Evolutionary conservation across 805 yeast species (phyloP), one percentile per base, ranked within the genome.

Genomic region (Saccharomycopsis synnaedendra): DNA sequence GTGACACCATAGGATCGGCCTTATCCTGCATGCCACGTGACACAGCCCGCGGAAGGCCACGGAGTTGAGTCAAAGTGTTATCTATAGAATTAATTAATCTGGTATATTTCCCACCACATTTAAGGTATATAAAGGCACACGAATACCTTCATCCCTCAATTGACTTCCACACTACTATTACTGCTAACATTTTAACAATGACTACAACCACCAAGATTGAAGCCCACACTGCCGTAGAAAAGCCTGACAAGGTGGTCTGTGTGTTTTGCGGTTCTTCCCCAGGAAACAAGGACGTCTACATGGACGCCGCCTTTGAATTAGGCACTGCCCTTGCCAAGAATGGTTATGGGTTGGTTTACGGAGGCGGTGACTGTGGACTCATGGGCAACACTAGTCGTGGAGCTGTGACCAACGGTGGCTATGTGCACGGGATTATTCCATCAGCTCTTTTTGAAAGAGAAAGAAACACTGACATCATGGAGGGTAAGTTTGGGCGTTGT

Each of bases 401-500:
- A 1, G 74, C 80, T 42, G 76, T 78, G 54, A 61, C 60, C 32
- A 69, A 65, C 41, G 75, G 75, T 7, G 88, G 86, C 3, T 73
- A 76, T 50, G 95, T 85, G 36, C 87, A 83, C 56, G 96, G 95
- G 4, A 74, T 86, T 56, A 86, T 87, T 49, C 95, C 95, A n/a
- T 76, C 75, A 55, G 94, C 95, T 0, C 68, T 87, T 55, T 83
- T 86, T 49, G 67, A 79, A 5, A 75, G 81, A 54, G 95, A 86
- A 61, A 71, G 90, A 54, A 65, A 66, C n/a, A 66, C 66, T 27
- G 68, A 66, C 31, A 52, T 57, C 7, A 59, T 60, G 41, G 64
- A 60, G 32, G 56, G 59, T 5, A 67, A 65, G 39, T 85, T 82
- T 60, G 95, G 95, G 35, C 74, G 75, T 57, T 83, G 95, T 10